These are phyloP conservation scores for Artemisia argyi DNA, from an alignment of 129 eudicot species.

Conservation along the genomic window DNA sequence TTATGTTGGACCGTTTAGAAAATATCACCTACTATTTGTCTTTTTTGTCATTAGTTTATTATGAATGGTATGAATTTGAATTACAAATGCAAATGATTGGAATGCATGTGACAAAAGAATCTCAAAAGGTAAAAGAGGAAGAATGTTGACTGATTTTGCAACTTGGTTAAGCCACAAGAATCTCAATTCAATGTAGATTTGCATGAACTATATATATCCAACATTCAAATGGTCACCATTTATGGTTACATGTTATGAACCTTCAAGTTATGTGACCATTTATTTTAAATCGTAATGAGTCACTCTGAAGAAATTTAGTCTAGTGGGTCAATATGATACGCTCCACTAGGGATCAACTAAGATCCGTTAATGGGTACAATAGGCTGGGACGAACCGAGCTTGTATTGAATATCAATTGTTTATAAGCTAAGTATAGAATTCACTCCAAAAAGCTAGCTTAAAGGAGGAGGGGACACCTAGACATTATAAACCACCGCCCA, in stretches of 20 bases:
- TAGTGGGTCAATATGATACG: no score
- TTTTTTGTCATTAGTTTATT: slow-evolving; percentile 30
- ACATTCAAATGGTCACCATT: background rate
- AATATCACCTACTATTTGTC: slow-evolving; percentile 28
- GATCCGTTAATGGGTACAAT: no score
- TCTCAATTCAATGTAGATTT: slow-evolving; percentile 22
- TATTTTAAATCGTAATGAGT: no score
- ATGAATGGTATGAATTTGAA: slow-evolving; percentile 47
- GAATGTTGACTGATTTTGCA: slow-evolving; percentile 36
- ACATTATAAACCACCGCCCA: no score
- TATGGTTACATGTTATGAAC: background rate
- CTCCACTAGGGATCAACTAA: no score
- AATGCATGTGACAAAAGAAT: slow-evolving; percentile 39
- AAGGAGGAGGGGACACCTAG: no score
- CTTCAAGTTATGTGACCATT: background rate
- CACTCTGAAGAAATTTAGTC: no score
- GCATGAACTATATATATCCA: slow-evolving; percentile 20
- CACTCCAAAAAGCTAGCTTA: no score
- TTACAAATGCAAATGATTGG: slow-evolving; percentile 59
- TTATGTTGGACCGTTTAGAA: slow-evolving; percentile 17
- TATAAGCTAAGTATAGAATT: no score
- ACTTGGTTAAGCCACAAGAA: slow-evolving; percentile 27
- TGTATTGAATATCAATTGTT: no score
- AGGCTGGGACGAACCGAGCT: no score
- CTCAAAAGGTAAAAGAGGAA: slow-evolving; percentile 26